Base-by-base conservation (phyloP, 768 basidiomycete species). In the Postia placenta region DNA sequence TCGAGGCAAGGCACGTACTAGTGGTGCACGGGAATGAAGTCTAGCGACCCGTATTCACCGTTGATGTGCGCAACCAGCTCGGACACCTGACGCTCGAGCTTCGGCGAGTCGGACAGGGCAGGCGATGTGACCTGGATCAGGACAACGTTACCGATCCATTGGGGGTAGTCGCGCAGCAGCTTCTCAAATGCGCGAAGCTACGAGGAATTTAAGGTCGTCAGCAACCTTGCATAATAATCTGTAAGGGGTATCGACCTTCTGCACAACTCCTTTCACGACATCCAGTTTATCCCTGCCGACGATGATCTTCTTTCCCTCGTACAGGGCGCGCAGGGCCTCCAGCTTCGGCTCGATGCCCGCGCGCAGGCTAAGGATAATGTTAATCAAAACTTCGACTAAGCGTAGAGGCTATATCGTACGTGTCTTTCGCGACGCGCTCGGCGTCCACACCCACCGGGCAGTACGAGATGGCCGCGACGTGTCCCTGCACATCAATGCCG, bases 231-330 rank as follows among this genome's bases (percentile, higher is more conserved):
- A n/a, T n/a, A n/a, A n/a, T 7, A 33, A 33, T 33, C 30, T 33
- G 9, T 7, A 33, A 15, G 15, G 30, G 15, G 30, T 33, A 33
- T 33, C 2, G 37, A 83, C 87, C 80, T 99, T 99, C 70, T 98
- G 94, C 55, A 97, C 70, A 20, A 99, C 90, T 38, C 95, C 95
- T 71, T 97, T 97, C 59, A 96, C 93, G n/a, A 93, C 90, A 60
- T 98, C 95, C 36, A 98, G 77, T 72, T 99, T 99, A 68, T 99
- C 95, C 6, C 95, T 78, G 15, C 92, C 95, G 11, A 98, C 89
- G 49, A 99, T 93, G 61, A 99, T 97, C 76, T 97, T 97, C 78
- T 97, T 97, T 54, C 89, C 91, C 56, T 91, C 85, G 65, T 99
- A 99, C 12, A 97, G 67, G 17, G 81, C 74, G 23, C 83, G 73